These are phyloP conservation scores for Candida sakaeoensis DNA, from an alignment of 805 yeast genomes.

Conservation along the genomic window DNA sequence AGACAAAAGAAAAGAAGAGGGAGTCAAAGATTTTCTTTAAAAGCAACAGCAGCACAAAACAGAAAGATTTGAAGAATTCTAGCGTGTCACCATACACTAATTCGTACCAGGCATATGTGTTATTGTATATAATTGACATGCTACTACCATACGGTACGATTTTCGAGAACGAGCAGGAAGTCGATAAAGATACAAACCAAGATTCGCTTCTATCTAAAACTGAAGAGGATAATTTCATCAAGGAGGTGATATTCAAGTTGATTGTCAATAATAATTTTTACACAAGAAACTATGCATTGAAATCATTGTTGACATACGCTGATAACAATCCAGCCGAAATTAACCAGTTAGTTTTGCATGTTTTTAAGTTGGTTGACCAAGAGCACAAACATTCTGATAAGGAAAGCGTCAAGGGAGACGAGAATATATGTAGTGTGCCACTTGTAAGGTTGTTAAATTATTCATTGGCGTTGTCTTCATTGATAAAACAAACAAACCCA, in stretches of 20 bases:
- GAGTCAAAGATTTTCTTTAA: slow-evolving; percentile 23
- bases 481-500: slow-evolving; percentile 34
- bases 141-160: slow-evolving; percentile 35
- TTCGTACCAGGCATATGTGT: slow-evolving; percentile 29
- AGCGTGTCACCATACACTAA: slow-evolving; percentile 30
- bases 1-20: slow-evolving; percentile 17
- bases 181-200: slow-evolving; percentile 11
- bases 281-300: slow-evolving; percentile 34
- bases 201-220: slow-evolving; percentile 15
- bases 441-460: slow-evolving; percentile 26
- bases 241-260: slow-evolving; percentile 27
- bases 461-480: slow-evolving; percentile 33
- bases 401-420: slow-evolving; percentile 11
- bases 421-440: slow-evolving; percentile 17
- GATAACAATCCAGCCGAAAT: slow-evolving; percentile 29
- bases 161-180: slow-evolving; percentile 13
- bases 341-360: slow-evolving; percentile 29
- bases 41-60: slow-evolving; percentile 14
- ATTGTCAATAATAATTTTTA: slow-evolving; percentile 30
- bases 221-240: slow-evolving; percentile 18
- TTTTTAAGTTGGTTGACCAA: slow-evolving; percentile 27
- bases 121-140: slow-evolving; percentile 26
- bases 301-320: slow-evolving; percentile 28
- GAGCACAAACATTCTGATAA: slow-evolving; percentile 21
- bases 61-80: slow-evolving; percentile 14